Evolutionary conservation across 2,329 filamentous ascomycete genomes (phyloP).

Genomic region (Penicillium sp.): DNA sequence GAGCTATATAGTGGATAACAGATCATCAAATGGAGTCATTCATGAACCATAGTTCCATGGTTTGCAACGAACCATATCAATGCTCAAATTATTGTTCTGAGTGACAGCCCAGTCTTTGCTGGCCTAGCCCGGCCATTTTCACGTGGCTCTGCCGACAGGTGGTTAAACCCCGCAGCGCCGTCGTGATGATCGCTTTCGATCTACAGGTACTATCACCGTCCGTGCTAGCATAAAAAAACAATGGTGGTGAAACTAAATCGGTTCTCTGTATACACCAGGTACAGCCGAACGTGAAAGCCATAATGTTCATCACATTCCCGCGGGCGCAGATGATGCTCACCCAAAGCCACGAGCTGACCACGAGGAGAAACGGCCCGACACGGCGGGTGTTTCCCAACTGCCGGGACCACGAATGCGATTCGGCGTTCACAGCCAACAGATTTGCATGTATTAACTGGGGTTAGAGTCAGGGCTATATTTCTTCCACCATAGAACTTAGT

Average conservation of each 20-base stretch:
- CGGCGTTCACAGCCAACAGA: constrained; percentile 8
- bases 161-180: constrained; percentile 13
- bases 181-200: constrained; percentile 9
- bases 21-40: neutral
- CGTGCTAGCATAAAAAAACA: constrained; percentile 6
- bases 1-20: neutral
- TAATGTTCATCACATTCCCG: neutral
- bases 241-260: constrained; percentile 1
- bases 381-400: neutral
- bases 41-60: neutral
- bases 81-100: neutral
- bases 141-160: neutral
- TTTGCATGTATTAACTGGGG: constrained; percentile 12
- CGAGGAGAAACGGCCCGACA: constrained; percentile 1
- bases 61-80: neutral
- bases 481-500: neutral
- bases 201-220: constrained; percentile 16
- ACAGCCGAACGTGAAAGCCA: neutral
- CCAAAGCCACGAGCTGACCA: neutral
- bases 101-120: neutral
- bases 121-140: constrained; percentile 1
- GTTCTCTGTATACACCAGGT: neutral
- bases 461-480: neutral
- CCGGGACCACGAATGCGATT: neutral
- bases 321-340: neutral